A percentile compares a stretch with the other conserved stretches of the same genome.
phyloP scores from a whole-genome alignment of 495 filamentous ascomycete species.

The Lentithecium fluviatile region DNA sequence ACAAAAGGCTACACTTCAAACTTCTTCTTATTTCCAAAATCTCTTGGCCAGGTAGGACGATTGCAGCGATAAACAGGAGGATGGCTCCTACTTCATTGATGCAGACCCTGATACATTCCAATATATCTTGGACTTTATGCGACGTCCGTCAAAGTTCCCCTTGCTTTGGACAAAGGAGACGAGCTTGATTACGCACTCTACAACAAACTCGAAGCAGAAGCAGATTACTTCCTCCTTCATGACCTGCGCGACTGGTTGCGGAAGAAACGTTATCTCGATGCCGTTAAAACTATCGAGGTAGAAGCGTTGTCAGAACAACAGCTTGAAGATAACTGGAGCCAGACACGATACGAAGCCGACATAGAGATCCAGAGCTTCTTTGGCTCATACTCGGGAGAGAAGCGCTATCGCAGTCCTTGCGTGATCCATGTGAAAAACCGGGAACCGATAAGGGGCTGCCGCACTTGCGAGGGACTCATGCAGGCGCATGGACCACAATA shows the following conservation, averaged over 20 bases:
- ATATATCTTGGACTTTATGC: conserved; percentile 6
- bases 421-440: too few species aligned
- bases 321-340: too few species aligned
- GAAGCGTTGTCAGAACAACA: too few species aligned
- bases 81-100: conserved; percentile 21
- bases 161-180: conserved; percentile 9
- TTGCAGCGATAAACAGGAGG: conserved; percentile 5
- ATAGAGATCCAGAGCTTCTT: too few species aligned
- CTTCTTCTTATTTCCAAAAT: conserved; percentile 3
- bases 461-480: too few species aligned
- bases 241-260: conserved; percentile 4
- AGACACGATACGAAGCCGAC: too few species aligned
- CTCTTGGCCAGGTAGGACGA: conserved; percentile 3
- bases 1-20: not conserved
- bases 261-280: conserved; percentile 1
- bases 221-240: conserved; percentile 7
- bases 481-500: too few species aligned
- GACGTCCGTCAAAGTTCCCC: conserved; percentile 11
- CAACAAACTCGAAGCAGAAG: conserved; percentile 10
- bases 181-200: conserved; percentile 16
- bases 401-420: too few species aligned
- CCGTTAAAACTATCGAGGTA: conserved; percentile 1
- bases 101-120: conserved; percentile 14
- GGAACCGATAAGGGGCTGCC: too few species aligned
- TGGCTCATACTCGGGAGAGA: too few species aligned